Conservation (phyloP, 805 yeast species). For the Dipodascus geniculatus region DNA sequence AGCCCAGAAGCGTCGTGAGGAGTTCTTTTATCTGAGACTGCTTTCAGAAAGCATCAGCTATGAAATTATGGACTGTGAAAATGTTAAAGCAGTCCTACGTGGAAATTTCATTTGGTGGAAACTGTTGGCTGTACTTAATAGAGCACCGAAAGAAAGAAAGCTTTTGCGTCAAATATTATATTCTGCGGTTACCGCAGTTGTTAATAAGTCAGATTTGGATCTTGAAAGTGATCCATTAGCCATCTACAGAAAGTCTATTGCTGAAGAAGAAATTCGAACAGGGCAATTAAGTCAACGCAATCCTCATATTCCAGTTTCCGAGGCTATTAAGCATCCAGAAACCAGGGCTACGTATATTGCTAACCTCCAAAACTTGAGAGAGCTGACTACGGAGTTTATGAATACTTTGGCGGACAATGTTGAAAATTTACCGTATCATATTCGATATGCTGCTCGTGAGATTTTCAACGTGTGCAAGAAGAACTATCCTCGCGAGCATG, state of each 20-base stretch:
- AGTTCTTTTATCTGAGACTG: slow-evolving; percentile 49
- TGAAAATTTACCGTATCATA: slow-evolving; percentile 40
- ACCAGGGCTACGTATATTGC: slow-evolving; percentile 59
- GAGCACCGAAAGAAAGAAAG: slow-evolving; percentile 26
- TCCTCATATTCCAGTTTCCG: slow-evolving; percentile 39
- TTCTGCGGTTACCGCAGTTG: slow-evolving; percentile 24
- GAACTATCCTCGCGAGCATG: slow-evolving; percentile 17
- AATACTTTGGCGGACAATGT: slow-evolving; percentile 36
- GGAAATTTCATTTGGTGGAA: slow-evolving; percentile 32
- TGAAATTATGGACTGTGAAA: slow-evolving; percentile 13
- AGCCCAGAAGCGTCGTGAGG: slow-evolving; percentile 49
- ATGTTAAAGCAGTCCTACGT: slow-evolving; percentile 15
- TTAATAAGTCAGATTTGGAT: slow-evolving; percentile 29
- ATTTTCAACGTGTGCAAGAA: slow-evolving; percentile 16
- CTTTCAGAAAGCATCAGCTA: slow-evolving; percentile 29
- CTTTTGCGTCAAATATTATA: slow-evolving; percentile 26
- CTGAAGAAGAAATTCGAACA: slow-evolving; percentile 24
- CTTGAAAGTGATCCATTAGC: slow-evolving; percentile 72
- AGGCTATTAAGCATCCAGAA: slow-evolving; percentile 70
- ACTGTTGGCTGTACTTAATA: slow-evolving; percentile 30
- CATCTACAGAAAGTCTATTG: slow-evolving; percentile 18
- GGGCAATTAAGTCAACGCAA: slow-evolving; percentile 27
- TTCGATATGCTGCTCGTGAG: slow-evolving; percentile 43
- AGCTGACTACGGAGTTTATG: slow-evolving; percentile 50
- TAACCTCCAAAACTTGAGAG: slow-evolving; percentile 67